These are phyloP conservation scores for Sclerotinia glacialis DNA, from an alignment of 2,329 filamentous ascomycete species.

Conservation along the genomic window DNA sequence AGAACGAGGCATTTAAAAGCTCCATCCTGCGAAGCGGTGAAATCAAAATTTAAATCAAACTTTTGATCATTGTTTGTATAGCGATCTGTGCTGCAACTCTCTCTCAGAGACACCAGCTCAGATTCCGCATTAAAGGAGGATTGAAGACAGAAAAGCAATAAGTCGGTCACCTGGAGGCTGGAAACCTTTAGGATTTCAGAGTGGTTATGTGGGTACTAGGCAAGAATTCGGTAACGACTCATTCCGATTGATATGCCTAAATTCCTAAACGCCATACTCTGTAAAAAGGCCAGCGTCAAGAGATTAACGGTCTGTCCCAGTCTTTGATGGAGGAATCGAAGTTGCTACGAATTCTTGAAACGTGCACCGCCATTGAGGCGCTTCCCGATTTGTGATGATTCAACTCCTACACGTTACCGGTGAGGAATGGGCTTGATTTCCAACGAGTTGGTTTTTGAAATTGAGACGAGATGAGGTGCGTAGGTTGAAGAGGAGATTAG, in stretches of 20 bases:
- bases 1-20: constrained; percentile 2
- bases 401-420: background rate
- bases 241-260: background rate
- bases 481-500: background rate
- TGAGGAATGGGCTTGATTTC: background rate
- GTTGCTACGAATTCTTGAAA: background rate
- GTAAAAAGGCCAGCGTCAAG: background rate
- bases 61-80: background rate
- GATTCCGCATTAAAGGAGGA: background rate
- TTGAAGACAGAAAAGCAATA: background rate
- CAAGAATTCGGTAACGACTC: background rate
- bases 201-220: background rate
- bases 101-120: background rate
- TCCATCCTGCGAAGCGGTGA: background rate
- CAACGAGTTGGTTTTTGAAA: background rate
- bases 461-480: background rate
- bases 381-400: background rate
- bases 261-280: background rate
- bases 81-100: constrained; percentile 15
- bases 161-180: background rate
- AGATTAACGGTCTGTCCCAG: background rate
- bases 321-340: background rate
- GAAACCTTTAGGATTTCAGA: background rate
- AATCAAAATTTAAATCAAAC: background rate
- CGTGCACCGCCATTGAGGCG: background rate